A percentile compares a stretch with the other conserved stretches of the same genome.
phyloP scores from a whole-genome alignment of 805 yeast species.

The Ogataea minuta region DNA sequence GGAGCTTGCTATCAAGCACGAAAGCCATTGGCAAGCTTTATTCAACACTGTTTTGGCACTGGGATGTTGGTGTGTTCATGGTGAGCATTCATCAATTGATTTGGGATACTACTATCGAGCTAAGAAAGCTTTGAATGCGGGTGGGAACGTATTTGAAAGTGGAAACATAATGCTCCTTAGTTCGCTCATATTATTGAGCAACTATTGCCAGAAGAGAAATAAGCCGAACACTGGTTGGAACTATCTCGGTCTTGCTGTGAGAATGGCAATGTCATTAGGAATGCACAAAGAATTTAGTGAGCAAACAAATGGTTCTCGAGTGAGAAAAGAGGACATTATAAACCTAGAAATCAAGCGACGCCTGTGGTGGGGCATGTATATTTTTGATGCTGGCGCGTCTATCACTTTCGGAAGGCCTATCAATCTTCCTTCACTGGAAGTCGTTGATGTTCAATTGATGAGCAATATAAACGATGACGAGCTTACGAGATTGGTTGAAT shows the following conservation, averaged over 20 bases:
- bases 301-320: constrained; percentile 13
- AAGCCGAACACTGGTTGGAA: constrained; percentile 71
- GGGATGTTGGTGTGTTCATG: constrained; percentile 68
- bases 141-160: constrained; percentile 51
- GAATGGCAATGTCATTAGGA: constrained; percentile 68
- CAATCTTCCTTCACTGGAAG: constrained; percentile 45
- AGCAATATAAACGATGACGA: constrained; percentile 48
- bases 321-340: constrained; percentile 36
- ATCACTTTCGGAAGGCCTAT: constrained; percentile 66
- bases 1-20: constrained; percentile 40
- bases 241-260: constrained; percentile 58
- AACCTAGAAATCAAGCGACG: constrained; percentile 57
- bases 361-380: constrained; percentile 67
- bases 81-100: constrained; percentile 52
- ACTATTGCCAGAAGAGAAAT: constrained; percentile 62
- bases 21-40: constrained; percentile 51
- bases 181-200: constrained; percentile 52
- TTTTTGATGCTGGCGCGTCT: constrained; percentile 62
- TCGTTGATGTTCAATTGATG: constrained; percentile 50
- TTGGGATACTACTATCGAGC: constrained; percentile 56
- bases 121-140: constrained; percentile 38
- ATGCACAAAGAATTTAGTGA: constrained; percentile 50
- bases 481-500: constrained; percentile 28
- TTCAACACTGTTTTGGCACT: constrained; percentile 58
- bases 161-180: constrained; percentile 57